These are phyloP conservation scores for Mycena alexandri DNA, from an alignment of 768 basidiomycete species.

Conservation along the genomic window DNA sequence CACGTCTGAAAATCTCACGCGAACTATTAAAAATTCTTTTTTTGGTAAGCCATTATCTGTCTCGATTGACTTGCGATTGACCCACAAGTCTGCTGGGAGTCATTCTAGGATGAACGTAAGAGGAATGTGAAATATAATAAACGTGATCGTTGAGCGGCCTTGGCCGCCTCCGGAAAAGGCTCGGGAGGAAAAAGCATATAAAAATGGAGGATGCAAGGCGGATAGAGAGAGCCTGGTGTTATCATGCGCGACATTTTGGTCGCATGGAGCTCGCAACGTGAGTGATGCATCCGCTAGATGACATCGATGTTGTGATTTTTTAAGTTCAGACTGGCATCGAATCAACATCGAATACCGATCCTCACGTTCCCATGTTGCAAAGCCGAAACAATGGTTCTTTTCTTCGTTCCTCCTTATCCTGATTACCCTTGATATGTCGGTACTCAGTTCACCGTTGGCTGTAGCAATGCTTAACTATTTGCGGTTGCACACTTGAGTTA, in stretches of 20 bases:
- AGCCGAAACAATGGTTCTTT: neutral
- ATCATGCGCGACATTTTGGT: constrained; percentile 17
- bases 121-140: constrained; percentile 20
- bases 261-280: constrained; percentile 21
- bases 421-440: too few relatives aligned
- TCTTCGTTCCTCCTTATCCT: too few relatives aligned
- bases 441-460: too few relatives aligned
- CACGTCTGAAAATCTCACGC: constrained; percentile 19
- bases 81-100: constrained; percentile 3
- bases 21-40: constrained; percentile 13
- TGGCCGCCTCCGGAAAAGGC: constrained; percentile 16
- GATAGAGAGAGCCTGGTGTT: constrained; percentile 18
- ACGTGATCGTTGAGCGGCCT: constrained; percentile 14
- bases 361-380: constrained; percentile 10
- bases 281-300: constrained; percentile 14
- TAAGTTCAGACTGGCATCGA: constrained; percentile 7
- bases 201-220: constrained; percentile 14
- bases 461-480: too few relatives aligned
- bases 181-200: constrained; percentile 11
- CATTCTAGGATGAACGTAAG: constrained; percentile 21
- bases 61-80: constrained; percentile 5
- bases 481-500: too few relatives aligned
- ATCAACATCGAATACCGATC: constrained; percentile 12
- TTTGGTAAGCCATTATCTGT: constrained; percentile 3
- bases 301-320: constrained; percentile 18